phyloP scores from a whole-genome alignment of 1,139 yeast genomes.

The Blastobotrys capitulatus region DNA sequence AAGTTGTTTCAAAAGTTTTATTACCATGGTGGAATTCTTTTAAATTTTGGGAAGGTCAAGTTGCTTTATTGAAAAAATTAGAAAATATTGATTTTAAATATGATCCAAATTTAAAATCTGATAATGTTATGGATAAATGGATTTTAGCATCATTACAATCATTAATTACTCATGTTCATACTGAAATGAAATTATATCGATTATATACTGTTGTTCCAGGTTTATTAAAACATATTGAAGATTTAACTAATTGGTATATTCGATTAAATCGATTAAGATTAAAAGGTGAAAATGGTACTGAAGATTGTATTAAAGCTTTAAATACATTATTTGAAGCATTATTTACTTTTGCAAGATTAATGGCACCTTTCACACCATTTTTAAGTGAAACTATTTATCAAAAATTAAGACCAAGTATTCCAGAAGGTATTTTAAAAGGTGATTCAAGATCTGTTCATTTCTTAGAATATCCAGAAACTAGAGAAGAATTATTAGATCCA shows the following conservation, averaged over 20 bases:
- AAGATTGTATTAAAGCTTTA: slow-evolving; percentile 79
- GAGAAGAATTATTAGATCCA: slow-evolving; percentile 74
- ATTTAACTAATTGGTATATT: slow-evolving; percentile 97
- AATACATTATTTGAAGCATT: slow-evolving; percentile 89
- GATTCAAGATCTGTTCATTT: slow-evolving; percentile 89
- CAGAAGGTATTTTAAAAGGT: slow-evolving; percentile 37
- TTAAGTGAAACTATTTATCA: slow-evolving; percentile 86
- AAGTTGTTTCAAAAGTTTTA: slow-evolving; percentile 90
- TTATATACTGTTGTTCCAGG: slow-evolving; percentile 95
- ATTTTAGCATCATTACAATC: slow-evolving; percentile 91
- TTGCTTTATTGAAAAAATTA: slow-evolving; percentile 74
- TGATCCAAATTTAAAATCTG: slow-evolving; percentile 56
- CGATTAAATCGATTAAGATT: slow-evolving; percentile 97
- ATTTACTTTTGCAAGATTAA: slow-evolving; percentile 82
- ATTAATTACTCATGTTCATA: slow-evolving; percentile 75
- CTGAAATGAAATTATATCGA: slow-evolving; percentile 85
- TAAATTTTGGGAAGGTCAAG: slow-evolving; percentile 94
- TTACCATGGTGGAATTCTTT: slow-evolving; percentile 98
- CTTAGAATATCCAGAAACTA: slow-evolving; percentile 82
- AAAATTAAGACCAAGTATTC: slow-evolving; percentile 60
- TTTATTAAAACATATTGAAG: slow-evolving; percentile 80
- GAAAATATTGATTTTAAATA: slow-evolving; percentile 67
- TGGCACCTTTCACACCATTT: slow-evolving; percentile 99
- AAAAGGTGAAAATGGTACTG: slow-evolving; percentile 85
- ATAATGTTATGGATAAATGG: slow-evolving; percentile 97